phyloP scores from a whole-genome alignment of 306 rosid genomes.

The Prunus persica region DNA sequence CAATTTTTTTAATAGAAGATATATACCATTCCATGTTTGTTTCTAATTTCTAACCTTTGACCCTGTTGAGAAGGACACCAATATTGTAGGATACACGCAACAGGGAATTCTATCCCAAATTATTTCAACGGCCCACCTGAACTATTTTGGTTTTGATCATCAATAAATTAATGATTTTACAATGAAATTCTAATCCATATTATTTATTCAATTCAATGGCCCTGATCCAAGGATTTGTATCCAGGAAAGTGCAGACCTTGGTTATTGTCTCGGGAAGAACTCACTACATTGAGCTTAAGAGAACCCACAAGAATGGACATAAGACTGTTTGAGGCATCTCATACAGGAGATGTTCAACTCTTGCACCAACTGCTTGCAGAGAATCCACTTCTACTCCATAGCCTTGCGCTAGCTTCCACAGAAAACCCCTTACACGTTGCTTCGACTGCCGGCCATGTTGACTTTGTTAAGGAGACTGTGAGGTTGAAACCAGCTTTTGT shows the following conservation, averaged over 20 bases:
- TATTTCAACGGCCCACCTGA: neutral
- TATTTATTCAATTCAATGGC: too few relatives aligned
- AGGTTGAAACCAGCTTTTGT: conserved; percentile 18
- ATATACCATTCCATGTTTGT: neutral
- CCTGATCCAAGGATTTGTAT: neutral
- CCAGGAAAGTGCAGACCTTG: too few relatives aligned
- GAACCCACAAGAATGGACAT: neutral
- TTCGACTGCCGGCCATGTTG: conserved; percentile 8
- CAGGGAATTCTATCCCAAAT: neutral
- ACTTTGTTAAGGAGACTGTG: conserved; percentile 17
- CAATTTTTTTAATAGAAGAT: neutral
- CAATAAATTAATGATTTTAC: too few relatives aligned
- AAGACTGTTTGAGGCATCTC: conserved; percentile 16
- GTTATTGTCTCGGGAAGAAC: neutral
- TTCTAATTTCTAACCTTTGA: neutral
- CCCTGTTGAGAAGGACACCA: too few relatives aligned
- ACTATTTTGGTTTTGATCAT: neutral
- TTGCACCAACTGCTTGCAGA: conserved; percentile 14
- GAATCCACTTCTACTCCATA: conserved; percentile 7
- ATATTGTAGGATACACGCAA: neutral
- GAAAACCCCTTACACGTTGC: conserved; percentile 20
- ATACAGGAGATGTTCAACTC: conserved; percentile 6
- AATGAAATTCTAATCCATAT: too few relatives aligned
- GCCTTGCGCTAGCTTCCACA: neutral
- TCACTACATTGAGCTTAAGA: neutral